Base-by-base conservation (phyloP, 345 rosid species). In the Brassica rapa region DNA sequence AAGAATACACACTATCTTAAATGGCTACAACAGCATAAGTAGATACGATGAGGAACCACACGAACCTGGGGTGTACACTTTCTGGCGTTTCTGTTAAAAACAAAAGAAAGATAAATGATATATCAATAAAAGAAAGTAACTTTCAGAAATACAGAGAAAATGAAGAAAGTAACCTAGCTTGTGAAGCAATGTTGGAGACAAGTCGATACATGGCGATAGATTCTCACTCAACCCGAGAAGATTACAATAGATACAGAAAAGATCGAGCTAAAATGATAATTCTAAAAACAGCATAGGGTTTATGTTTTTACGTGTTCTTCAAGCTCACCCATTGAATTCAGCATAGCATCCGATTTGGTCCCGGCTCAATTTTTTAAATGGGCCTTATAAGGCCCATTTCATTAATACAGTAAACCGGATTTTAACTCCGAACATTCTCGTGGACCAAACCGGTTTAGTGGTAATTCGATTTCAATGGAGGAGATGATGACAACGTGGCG, bases 31-130 rank as follows among this genome's bases (percentile, higher is more conserved):
- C 1, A 63, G 5, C 12, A 21, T 35, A 59, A 25, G 8, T 30
- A 68, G 43, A 65, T 21, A 68, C 6, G 30, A 46, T 25, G 65
- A 60, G 39, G 9, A 76, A 49, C 56, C 2, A 55, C 0, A 85
- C 63, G 71, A 64, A 93, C 96, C 93, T 90, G 96, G 16, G 66
- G 81, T 53, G 86, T 77, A 77, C 81, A 82, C 33, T 61, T 85
- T 84, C 89, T 82, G 5, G 90, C 92, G 15, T 75, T 12, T 85
- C 97, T 94, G 89, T 8, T 16, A 49, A 55, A 56, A 49, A 78
- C 8, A 29, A 56, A 74, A 32, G 70, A 27, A 15, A 59, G 2
- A 30, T 4, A 4, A 49, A n/a, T 49, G 33, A 1, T 8, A 1
- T 8, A 19, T 78, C 30, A 79, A 12, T 6, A 10, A 49, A 65